phyloP scores from a whole-genome alignment of 768 basidiomycete genomes.

The Tylopilus subfusipes region DNA sequence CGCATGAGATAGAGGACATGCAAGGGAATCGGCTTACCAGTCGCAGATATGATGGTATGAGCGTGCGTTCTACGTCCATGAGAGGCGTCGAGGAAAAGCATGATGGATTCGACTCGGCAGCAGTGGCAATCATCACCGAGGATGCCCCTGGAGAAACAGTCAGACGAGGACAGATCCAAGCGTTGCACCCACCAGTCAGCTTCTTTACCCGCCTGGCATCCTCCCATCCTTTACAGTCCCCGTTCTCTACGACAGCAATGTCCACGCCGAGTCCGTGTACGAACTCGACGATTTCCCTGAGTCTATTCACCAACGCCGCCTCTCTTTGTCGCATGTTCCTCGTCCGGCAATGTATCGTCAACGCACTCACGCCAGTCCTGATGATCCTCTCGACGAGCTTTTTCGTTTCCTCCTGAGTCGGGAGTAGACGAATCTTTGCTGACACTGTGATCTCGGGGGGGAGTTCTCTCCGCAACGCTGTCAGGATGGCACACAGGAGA shows the following conservation, averaged over 20 bases:
- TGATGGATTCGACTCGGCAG: slow-evolving; percentile 88
- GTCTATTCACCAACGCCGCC: slow-evolving; percentile 68
- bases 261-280: slow-evolving; percentile 70
- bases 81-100: slow-evolving; percentile 75
- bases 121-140: slow-evolving; percentile 95
- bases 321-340: slow-evolving; percentile 86
- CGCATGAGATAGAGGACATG: background rate
- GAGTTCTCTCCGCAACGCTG: slow-evolving; percentile 67
- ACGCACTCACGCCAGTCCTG: slow-evolving; percentile 78
- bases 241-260: slow-evolving; percentile 91
- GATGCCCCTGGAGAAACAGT: slow-evolving; percentile 54
- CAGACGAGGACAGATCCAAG: background rate
- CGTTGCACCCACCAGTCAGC: slow-evolving; percentile 57
- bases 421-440: slow-evolving; percentile 88
- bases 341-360: slow-evolving; percentile 96
- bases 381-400: slow-evolving; percentile 86
- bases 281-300: slow-evolving; percentile 83
- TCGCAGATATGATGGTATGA: slow-evolving; percentile 72
- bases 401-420: slow-evolving; percentile 83
- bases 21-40: slow-evolving; percentile 43
- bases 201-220: slow-evolving; percentile 74
- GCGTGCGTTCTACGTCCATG: slow-evolving; percentile 59
- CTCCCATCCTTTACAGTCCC: slow-evolving; percentile 78
- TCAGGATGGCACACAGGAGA: slow-evolving; percentile 83
- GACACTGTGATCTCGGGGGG: slow-evolving; percentile 82